Evolutionary conservation across 2,329 filamentous ascomycete genomes (phyloP).

Genomic region (Mariannaea elegans): DNA sequence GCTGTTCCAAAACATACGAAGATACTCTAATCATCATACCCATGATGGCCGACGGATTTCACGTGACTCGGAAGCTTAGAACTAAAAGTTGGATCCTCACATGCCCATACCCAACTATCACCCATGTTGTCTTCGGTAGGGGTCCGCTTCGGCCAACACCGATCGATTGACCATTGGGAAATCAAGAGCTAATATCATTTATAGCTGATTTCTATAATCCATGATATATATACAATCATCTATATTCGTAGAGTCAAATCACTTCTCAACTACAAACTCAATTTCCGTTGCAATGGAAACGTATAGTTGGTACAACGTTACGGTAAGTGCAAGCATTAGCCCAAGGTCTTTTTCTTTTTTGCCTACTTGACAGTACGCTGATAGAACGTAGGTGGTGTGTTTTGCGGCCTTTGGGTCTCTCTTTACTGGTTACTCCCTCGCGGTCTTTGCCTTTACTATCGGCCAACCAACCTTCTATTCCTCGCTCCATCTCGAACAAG

Average conservation of each 20-base stretch:
- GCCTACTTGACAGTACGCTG: neutral
- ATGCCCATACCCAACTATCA: no score
- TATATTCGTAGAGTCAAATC: neutral
- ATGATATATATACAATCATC: neutral
- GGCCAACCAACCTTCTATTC: conserved; percentile 12
- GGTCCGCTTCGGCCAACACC: conserved; percentile 1
- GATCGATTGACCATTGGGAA: neutral
- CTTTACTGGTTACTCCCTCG: conserved; percentile 9
- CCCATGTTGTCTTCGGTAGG: neutral
- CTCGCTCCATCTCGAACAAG: conserved; percentile 1
- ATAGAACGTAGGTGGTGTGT: conserved; percentile 3
- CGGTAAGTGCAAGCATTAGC: neutral
- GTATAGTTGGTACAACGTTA: conserved; percentile 7
- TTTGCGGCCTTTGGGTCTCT: conserved; percentile 10
- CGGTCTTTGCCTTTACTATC: conserved; percentile 8
- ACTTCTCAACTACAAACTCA: neutral
- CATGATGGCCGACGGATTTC: no score
- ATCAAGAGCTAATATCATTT: neutral
- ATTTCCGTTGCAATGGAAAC: neutral
- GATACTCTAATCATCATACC: no score
- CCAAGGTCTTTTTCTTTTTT: no score
- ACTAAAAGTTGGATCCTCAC: neutral
- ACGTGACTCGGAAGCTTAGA: no score
- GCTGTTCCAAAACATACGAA: no score
- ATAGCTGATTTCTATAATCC: neutral